phyloP scores from a whole-genome alignment of 345 rosid species.

The Adansonia digitata region DNA sequence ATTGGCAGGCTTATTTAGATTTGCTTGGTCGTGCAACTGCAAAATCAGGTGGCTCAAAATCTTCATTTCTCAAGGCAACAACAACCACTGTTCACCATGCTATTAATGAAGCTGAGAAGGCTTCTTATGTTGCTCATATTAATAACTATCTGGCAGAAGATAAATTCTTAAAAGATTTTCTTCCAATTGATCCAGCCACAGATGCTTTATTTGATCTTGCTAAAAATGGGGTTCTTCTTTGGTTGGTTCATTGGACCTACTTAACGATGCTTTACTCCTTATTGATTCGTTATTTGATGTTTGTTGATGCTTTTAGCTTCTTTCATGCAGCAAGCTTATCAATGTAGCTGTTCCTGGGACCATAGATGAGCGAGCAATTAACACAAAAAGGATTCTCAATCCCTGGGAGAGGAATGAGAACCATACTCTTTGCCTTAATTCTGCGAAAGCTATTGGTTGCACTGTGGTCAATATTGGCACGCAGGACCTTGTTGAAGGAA shows the following conservation, averaged over 20 bases:
- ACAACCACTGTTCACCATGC: conserved; percentile 90
- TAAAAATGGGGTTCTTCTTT: conserved; percentile 89
- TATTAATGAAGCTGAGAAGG: conserved; percentile 77
- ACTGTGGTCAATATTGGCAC: conserved; percentile 96
- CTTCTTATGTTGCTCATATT: conserved; percentile 87
- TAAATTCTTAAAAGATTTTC: conserved; percentile 67
- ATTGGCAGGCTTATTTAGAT: conserved; percentile 61
- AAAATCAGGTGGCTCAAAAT: conserved; percentile 56
- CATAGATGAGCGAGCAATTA: conserved; percentile 92
- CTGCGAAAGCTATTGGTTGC: conserved; percentile 99
- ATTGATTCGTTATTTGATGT: neutral
- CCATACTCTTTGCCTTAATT: conserved; percentile 92
- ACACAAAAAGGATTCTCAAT: conserved; percentile 70
- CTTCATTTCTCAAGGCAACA: conserved; percentile 77
- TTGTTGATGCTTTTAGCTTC: conserved; percentile 17
- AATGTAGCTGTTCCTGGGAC: conserved; percentile 97
- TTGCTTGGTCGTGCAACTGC: conserved; percentile 58
- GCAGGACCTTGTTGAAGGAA: conserved; percentile 87
- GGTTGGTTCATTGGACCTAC: conserved; percentile 35
- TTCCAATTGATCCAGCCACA: conserved; percentile 76
- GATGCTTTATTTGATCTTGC: conserved; percentile 83
- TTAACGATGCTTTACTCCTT: neutral
- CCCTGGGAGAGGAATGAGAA: conserved; percentile 99
- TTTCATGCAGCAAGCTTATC: conserved; percentile 80
- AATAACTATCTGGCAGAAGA: conserved; percentile 78